phyloP scores from a whole-genome alignment of 2,329 filamentous ascomycete species.

The Epichloe aotearoae region DNA sequence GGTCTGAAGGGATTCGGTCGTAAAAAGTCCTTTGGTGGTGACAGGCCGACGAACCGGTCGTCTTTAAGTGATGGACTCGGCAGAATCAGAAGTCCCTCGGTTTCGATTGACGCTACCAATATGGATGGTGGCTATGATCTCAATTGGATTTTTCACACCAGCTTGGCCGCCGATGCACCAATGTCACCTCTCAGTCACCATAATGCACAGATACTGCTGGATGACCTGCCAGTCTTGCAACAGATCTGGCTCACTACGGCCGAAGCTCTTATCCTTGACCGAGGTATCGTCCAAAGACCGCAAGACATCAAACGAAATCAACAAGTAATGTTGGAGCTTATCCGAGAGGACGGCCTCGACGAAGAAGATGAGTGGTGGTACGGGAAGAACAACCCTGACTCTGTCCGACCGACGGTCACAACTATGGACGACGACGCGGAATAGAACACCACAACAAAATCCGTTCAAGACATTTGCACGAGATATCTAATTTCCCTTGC shows the following conservation, averaged over 20 bases:
- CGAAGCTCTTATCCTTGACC: constrained; percentile 46
- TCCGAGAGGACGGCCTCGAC: constrained; percentile 44
- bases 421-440: constrained; percentile 39
- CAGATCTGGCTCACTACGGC: constrained; percentile 51
- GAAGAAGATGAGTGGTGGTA: constrained; percentile 53
- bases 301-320: constrained; percentile 51
- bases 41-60: constrained; percentile 9
- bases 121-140: constrained; percentile 16
- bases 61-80: constrained; percentile 14
- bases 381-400: constrained; percentile 38
- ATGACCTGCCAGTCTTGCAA: constrained; percentile 43
- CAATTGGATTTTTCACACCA: constrained; percentile 43
- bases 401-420: constrained; percentile 37
- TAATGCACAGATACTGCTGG: constrained; percentile 34
- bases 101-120: constrained; percentile 18
- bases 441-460: constrained; percentile 7
- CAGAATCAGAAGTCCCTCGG: constrained; percentile 15
- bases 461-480: neutral
- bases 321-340: constrained; percentile 49
- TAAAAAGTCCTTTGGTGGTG: constrained; percentile 37
- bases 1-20: constrained; percentile 40
- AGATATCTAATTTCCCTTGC: neutral
- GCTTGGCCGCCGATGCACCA: constrained; percentile 46
- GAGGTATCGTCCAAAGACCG: constrained; percentile 42
- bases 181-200: constrained; percentile 43